Percentiles rank a stretch among this genome's conserved stretches.
These are phyloP conservation scores for Aspergillus alliaceus DNA, from an alignment of 2,329 filamentous ascomycete genomes.

Conservation along the genomic window DNA sequence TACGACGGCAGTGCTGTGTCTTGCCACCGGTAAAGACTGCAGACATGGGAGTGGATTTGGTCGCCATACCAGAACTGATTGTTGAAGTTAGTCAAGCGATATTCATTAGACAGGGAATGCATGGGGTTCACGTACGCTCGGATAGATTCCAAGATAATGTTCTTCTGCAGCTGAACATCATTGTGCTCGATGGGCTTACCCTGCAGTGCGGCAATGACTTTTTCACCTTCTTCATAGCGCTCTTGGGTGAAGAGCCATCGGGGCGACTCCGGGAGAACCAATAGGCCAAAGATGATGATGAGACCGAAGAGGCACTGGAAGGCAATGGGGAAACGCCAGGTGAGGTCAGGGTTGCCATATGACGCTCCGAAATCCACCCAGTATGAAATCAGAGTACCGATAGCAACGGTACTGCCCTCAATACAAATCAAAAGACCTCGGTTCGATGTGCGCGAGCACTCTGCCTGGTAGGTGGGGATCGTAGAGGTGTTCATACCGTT, in stretches of 20 bases:
- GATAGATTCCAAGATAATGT: slow-evolving; percentile 64
- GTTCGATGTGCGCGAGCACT: slow-evolving; percentile 39
- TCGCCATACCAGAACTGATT: slow-evolving; percentile 32
- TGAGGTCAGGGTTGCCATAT: slow-evolving; percentile 25
- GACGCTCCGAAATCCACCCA: slow-evolving; percentile 27
- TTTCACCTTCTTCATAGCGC: slow-evolving; percentile 43
- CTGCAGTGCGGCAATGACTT: slow-evolving; percentile 48
- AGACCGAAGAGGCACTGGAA: slow-evolving; percentile 51
- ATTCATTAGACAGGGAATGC: neutral
- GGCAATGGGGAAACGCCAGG: slow-evolving; percentile 50
- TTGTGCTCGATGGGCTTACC: slow-evolving; percentile 48
- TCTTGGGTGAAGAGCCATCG: slow-evolving; percentile 29
- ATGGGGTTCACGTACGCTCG: slow-evolving; percentile 38
- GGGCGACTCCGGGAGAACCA: slow-evolving; percentile 37
- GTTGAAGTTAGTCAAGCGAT: neutral
- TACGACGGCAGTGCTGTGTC: slow-evolving; percentile 30
- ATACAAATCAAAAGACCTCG: slow-evolving; percentile 59
- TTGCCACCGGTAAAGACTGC: slow-evolving; percentile 28
- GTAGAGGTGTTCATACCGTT: slow-evolving; percentile 54
- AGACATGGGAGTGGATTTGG: slow-evolving; percentile 54
- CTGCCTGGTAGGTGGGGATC: slow-evolving; percentile 50
- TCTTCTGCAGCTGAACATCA: slow-evolving; percentile 48
- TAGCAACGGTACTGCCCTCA: slow-evolving; percentile 45
- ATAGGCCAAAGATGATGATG: slow-evolving; percentile 39
- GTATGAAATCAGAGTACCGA: slow-evolving; percentile 30